phyloP scores from a whole-genome alignment of 805 yeast genomes.

The Metschnikowia borealis region DNA sequence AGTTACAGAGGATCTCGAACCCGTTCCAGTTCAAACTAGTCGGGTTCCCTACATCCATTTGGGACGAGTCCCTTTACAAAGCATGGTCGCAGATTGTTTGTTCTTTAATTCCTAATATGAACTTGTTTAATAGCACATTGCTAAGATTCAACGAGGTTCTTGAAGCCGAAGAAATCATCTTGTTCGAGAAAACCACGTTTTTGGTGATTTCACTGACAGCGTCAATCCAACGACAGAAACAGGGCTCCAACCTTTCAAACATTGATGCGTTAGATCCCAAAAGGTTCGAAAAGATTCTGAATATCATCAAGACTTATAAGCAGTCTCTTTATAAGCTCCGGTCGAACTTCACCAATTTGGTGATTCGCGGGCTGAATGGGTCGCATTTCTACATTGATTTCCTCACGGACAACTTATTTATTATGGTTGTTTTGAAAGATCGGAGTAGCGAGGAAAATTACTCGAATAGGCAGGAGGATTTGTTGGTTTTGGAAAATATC shows the following conservation, averaged over 20 bases:
- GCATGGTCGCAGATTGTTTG: constrained; percentile 98
- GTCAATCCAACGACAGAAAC: constrained; percentile 27
- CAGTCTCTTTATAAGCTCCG: constrained; percentile 86
- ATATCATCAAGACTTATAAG: constrained; percentile 89
- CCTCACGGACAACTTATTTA: constrained; percentile 56
- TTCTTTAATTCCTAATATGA: constrained; percentile 89
- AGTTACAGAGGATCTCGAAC: constrained; percentile 67
- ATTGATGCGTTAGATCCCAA: constrained; percentile 66
- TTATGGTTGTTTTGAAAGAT: constrained; percentile 54
- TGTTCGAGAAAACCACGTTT: constrained; percentile 92
- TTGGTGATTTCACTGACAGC: constrained; percentile 67
- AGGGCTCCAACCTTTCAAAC: constrained; percentile 5
- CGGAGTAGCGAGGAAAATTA: constrained; percentile 19
- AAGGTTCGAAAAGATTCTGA: constrained; percentile 89
- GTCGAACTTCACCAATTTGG: constrained; percentile 74
- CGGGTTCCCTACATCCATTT: constrained; percentile 93
- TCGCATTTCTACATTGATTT: constrained; percentile 49
- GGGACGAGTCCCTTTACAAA: constrained; percentile 94
- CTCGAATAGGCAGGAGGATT: constrained; percentile 37
- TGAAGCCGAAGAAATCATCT: constrained; percentile 83
- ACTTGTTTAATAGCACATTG: constrained; percentile 69
- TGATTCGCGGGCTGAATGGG: constrained; percentile 57
- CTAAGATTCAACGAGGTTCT: constrained; percentile 66
- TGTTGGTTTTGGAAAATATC: constrained; percentile 52
- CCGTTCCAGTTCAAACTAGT: constrained; percentile 61